These are phyloP conservation scores for Pythium sukuiense DNA, from an alignment of 352 stramenopile genomes.

Conservation along the genomic window DNA sequence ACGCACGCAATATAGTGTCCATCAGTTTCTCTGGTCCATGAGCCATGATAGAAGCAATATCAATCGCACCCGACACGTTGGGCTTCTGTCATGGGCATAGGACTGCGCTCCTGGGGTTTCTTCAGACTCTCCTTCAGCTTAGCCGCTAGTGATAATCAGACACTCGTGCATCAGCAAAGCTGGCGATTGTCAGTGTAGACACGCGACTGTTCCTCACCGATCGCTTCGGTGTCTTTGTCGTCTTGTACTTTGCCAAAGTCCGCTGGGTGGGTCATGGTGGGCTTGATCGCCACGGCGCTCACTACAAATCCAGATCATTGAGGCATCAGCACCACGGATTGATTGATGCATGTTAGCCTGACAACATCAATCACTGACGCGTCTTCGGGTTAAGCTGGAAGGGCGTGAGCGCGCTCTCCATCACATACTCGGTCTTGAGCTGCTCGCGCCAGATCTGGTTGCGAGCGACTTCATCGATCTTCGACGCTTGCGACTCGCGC, in stretches of 20 bases:
- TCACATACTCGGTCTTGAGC: constrained; percentile 80
- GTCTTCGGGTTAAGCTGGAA: constrained; percentile 88
- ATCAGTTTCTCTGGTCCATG: too few species aligned
- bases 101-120: constrained; percentile 63
- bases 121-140: constrained; percentile 70
- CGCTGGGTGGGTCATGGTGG: constrained; percentile 68
- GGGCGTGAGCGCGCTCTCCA: constrained; percentile 68
- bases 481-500: constrained; percentile 70
- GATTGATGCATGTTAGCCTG: background rate
- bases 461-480: constrained; percentile 81
- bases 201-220: constrained; percentile 32
- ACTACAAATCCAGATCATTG: constrained; percentile 35
- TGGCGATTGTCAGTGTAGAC: background rate
- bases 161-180: background rate
- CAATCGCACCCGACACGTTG: constrained; percentile 62
- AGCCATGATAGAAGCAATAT: background rate
- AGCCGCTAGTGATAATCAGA: constrained; percentile 21
- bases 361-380: constrained; percentile 31
- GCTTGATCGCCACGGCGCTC: constrained; percentile 74
- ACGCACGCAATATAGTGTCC: background rate
- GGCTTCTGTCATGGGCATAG: constrained; percentile 70
- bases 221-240: constrained; percentile 50
- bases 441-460: constrained; percentile 91
- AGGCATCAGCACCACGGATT: background rate
- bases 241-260: constrained; percentile 67